Base-by-base conservation (phyloP, 805 yeast genomes). In the Lipomyces japonicus region DNA sequence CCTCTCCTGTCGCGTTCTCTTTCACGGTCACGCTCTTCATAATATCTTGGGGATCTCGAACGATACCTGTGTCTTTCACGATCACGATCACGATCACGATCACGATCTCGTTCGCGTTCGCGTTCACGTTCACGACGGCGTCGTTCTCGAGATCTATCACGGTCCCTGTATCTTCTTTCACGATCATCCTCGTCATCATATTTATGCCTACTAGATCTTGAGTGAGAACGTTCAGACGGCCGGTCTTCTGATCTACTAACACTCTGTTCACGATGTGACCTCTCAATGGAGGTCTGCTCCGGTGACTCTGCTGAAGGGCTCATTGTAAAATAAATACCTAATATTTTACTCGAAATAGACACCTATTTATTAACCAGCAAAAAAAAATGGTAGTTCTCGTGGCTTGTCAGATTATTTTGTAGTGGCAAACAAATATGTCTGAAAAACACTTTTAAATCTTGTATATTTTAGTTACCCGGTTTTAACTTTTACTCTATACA, bases 111-210 rank as follows among this genome's bases (percentile, higher is more conserved):
- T n/a, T 44, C 53, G 22, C 51, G 23, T 5, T 51, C 48, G 24
- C 47, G 14, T 18, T 48, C 31, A 10, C 46, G 34, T 16, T 41
- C 51, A 18, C 51, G 23, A 4, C 46, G 42, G 4, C 57, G 46
- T 10, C 40, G 43, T 5, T 48, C 57, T 18, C 50, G 42, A 16
- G 50, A 45, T 23, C 49, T 18, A n/a, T 51, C 55, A 23, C 50
- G 28, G 12, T 42, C 46, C 6, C 46, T 37, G 14, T 49, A 39
- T 35, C 48, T 18, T 12, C 44, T 39, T 21, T 36, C 41, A 24
- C 42, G 48, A 12, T 42, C 50, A 30, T 44, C 31, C 18, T 51
- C 55, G 12, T 26, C 34, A 14, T 50, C 48, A 14, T 46, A 45
- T 12, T 44, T 42, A 4, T 22, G 42, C 21, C 19, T 48, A n/a